Evolutionary conservation across 805 yeast species (phyloP).

Genomic region (Debaryomyces maramus): DNA sequence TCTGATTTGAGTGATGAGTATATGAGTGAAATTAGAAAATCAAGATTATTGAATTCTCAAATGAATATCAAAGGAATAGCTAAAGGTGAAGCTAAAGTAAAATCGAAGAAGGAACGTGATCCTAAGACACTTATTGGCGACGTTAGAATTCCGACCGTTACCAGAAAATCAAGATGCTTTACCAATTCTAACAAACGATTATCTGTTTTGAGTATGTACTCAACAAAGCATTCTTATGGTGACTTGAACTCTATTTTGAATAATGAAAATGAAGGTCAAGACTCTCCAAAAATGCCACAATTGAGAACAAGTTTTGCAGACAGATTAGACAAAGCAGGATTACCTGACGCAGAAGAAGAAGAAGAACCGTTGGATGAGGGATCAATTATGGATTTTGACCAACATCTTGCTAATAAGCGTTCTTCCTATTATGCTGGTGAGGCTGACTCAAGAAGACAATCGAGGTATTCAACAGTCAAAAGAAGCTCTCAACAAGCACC

Average conservation of each 20-base stretch:
- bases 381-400: conserved; percentile 42
- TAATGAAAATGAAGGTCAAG: conserved; percentile 17
- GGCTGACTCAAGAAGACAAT: conserved; percentile 23
- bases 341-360: conserved; percentile 27
- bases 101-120: conserved; percentile 26
- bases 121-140: conserved; percentile 57
- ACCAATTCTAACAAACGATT: conserved; percentile 64
- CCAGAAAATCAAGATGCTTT: conserved; percentile 65
- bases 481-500: conserved; percentile 21
- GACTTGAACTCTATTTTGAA: conserved; percentile 48
- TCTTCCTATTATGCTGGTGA: conserved; percentile 37
- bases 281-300: conserved; percentile 15
- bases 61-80: conserved; percentile 16
- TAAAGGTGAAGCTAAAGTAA: conserved; percentile 20
- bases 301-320: conserved; percentile 46
- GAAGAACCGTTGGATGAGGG: conserved; percentile 36
- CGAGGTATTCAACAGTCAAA: conserved; percentile 19
- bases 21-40: conserved; percentile 44
- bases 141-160: conserved; percentile 67
- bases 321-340: conserved; percentile 37
- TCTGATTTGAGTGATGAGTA: conserved; percentile 44
- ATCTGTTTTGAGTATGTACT: conserved; percentile 69
- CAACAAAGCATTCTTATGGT: conserved; percentile 63
- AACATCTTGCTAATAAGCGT: conserved; percentile 39
- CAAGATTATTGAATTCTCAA: conserved; percentile 45